These are phyloP conservation scores for Ustilago crameri DNA, from an alignment of 1,284 basidiomycete genomes.

Conservation along the genomic window DNA sequence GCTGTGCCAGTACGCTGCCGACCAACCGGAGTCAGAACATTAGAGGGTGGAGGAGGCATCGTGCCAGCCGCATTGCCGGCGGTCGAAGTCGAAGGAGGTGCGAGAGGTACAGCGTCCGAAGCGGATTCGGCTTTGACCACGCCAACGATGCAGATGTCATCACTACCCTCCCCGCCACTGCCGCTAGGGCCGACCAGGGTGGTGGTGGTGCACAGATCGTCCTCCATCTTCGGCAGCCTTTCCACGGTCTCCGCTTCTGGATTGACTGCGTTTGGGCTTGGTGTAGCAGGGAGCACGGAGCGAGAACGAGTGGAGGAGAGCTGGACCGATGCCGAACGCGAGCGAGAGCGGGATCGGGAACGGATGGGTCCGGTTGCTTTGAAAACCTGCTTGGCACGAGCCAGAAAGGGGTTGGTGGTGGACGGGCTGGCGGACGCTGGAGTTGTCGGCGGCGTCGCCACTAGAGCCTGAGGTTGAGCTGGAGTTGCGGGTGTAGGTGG, in stretches of 20 bases:
- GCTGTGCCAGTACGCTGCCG: background rate
- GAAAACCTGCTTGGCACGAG: background rate
- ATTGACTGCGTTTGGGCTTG: background rate
- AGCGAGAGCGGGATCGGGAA: background rate
- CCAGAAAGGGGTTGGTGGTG: background rate
- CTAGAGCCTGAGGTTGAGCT: no score
- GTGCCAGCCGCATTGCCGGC: background rate
- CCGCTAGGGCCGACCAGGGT: background rate
- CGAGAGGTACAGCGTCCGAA: background rate
- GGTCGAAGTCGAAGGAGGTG: background rate
- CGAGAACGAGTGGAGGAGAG: background rate
- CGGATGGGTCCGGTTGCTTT: background rate
- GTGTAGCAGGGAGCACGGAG: background rate
- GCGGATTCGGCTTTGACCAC: conserved; percentile 9
- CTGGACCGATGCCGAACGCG: background rate
- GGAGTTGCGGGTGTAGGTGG: background rate
- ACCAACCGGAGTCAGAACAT: no score
- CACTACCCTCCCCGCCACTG: background rate
- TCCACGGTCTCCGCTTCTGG: background rate
- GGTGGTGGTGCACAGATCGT: background rate
- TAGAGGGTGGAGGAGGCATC: background rate
- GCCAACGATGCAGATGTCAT: conserved; percentile 6
- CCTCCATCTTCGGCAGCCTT: background rate
- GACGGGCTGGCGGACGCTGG: no score
- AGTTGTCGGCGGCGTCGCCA: no score